Evolutionary conservation across 2,329 filamentous ascomycete genomes (phyloP).

Genomic region (Leptodontidium sp.): DNA sequence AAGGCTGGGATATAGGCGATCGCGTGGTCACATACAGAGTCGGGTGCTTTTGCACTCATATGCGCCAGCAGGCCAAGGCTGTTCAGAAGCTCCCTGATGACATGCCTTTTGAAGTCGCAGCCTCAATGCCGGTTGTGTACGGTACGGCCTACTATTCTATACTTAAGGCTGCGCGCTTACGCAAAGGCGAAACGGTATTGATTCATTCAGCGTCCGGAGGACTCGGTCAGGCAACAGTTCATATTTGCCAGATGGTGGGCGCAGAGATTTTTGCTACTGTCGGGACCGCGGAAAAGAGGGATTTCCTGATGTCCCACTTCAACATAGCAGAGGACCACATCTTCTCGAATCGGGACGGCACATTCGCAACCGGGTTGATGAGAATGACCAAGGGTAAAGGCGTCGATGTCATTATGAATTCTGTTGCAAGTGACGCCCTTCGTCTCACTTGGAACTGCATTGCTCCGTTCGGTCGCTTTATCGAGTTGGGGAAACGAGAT

Average conservation of each 20-base stretch:
- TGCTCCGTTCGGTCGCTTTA: constrained; percentile 48
- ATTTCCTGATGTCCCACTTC: neutral
- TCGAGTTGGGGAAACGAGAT: constrained; percentile 42
- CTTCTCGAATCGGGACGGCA: constrained; percentile 30
- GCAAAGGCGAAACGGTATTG: constrained; percentile 42
- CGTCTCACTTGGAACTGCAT: constrained; percentile 46
- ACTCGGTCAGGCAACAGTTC: constrained; percentile 38
- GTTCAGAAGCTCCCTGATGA: constrained; percentile 32
- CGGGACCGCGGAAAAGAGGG: constrained; percentile 46
- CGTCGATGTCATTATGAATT: constrained; percentile 43
- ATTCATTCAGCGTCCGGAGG: constrained; percentile 32
- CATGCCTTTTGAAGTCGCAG: constrained; percentile 34
- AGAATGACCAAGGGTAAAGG: constrained; percentile 33
- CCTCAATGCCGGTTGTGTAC: constrained; percentile 51
- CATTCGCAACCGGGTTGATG: constrained; percentile 12
- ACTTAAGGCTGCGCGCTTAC: constrained; percentile 50
- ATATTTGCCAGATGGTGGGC: constrained; percentile 44
- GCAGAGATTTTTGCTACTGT: constrained; percentile 54
- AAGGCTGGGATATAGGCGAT: constrained; percentile 27
- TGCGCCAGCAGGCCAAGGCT: constrained; percentile 40
- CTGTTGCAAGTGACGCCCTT: constrained; percentile 37
- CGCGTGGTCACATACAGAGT: constrained; percentile 35
- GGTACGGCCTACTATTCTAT: constrained; percentile 53
- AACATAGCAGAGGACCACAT: neutral
- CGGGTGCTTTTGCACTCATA: constrained; percentile 24